Conservation (phyloP, 2,329 filamentous ascomycete species). For the Colletotrichum kahawae region DNA sequence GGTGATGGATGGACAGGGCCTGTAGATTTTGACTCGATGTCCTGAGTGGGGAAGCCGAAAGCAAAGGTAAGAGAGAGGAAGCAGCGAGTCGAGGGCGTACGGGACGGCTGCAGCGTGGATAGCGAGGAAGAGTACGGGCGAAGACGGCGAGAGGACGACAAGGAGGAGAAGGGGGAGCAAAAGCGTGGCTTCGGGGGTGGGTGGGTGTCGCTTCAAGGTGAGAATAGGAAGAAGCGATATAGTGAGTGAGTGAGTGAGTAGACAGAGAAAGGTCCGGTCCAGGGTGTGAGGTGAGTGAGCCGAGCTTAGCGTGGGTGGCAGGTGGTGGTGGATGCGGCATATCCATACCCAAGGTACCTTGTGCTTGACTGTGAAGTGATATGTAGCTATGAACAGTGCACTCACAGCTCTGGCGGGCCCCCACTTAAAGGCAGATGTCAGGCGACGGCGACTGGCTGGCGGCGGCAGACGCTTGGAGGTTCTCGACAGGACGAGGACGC, state of each 20-base stretch:
- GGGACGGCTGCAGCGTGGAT: background rate
- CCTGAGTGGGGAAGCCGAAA: background rate
- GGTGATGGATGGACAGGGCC: slow-evolving; percentile 19
- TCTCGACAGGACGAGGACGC: background rate
- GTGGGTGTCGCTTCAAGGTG: background rate
- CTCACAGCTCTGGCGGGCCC: background rate
- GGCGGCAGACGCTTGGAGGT: background rate
- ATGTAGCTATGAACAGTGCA: background rate
- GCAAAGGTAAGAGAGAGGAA: background rate
- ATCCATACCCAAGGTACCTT: background rate
- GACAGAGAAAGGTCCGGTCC: background rate
- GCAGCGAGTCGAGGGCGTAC: background rate
- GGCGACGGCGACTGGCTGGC: slow-evolving; percentile 8
- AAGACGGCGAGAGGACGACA: background rate
- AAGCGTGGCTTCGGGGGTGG: background rate
- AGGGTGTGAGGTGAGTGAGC: slow-evolving; percentile 15
- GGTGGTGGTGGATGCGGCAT: background rate
- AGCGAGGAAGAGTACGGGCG: background rate
- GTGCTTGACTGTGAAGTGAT: background rate
- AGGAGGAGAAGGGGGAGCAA: background rate
- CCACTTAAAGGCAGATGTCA: slow-evolving; percentile 13
- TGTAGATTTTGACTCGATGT: slow-evolving; percentile 5
- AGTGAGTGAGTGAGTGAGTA: background rate
- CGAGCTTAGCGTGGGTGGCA: slow-evolving; percentile 9
- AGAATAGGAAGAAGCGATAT: background rate